Evolutionary conservation across 2,329 filamentous ascomycete species (phyloP).

Genomic region (Endocalyx cinctus): DNA sequence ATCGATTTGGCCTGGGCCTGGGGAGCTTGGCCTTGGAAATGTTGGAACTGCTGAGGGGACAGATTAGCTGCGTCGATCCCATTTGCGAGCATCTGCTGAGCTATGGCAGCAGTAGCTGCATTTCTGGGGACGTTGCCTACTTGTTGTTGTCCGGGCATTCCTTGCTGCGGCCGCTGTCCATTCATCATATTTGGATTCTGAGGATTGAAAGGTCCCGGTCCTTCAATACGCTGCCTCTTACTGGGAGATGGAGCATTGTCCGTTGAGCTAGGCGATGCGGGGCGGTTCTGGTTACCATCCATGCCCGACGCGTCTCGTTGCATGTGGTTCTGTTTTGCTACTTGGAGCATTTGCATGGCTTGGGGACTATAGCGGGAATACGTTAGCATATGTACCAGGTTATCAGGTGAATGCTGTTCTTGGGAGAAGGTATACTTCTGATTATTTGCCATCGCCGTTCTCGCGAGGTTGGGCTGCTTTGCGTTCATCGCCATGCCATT

Average conservation of each 20-base stretch:
- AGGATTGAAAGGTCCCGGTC: slow-evolving; percentile 66
- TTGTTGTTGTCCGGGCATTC: slow-evolving; percentile 69
- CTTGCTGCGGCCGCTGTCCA: slow-evolving; percentile 62
- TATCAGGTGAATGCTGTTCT: no score
- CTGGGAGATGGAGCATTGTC: slow-evolving; percentile 91
- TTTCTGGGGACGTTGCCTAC: slow-evolving; percentile 48
- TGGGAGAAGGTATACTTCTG: no score
- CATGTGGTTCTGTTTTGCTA: slow-evolving; percentile 73
- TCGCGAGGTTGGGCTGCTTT: slow-evolving; percentile 61
- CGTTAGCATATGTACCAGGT: slow-evolving; percentile 18
- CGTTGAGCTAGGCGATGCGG: slow-evolving; percentile 74
- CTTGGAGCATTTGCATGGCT: slow-evolving; percentile 65
- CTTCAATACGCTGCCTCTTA: slow-evolving; percentile 80
- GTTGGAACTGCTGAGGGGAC: slow-evolving; percentile 70
- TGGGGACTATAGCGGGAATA: slow-evolving; percentile 47
- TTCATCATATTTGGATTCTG: slow-evolving; percentile 69
- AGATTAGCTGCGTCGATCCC: slow-evolving; percentile 73
- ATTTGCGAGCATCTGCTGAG: slow-evolving; percentile 61
- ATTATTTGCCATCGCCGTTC: slow-evolving; percentile 75
- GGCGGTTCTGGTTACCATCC: slow-evolving; percentile 76
- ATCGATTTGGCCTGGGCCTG: slow-evolving; percentile 76
- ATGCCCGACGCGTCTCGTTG: slow-evolving; percentile 82
- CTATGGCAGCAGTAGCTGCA: slow-evolving; percentile 27
- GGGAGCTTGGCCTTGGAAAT: slow-evolving; percentile 50
- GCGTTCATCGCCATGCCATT: slow-evolving; percentile 56